phyloP scores from a whole-genome alignment of 2,329 filamentous ascomycete species.

The Penicillium occitanis region DNA sequence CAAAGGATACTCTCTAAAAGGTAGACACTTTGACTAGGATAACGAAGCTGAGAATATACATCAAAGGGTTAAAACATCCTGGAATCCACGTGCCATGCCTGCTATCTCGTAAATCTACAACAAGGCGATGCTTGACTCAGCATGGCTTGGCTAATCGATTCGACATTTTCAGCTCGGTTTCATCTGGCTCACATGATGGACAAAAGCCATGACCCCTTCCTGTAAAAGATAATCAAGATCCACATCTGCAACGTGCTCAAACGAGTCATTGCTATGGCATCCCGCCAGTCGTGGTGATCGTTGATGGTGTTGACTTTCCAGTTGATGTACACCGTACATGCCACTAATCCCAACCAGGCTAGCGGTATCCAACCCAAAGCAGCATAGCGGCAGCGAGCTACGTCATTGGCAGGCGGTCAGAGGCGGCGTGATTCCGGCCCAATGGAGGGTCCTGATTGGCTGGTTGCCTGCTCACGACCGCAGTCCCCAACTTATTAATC shows the following conservation, averaged over 20 bases:
- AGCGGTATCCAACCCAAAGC: neutral
- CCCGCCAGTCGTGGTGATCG: neutral
- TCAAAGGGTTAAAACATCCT: neutral
- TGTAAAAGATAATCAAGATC: no score
- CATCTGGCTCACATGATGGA: neutral
- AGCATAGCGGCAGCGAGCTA: slow-evolving; percentile 10
- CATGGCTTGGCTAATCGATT: neutral
- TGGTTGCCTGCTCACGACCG: neutral
- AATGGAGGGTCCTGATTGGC: slow-evolving; percentile 4
- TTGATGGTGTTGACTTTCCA: neutral
- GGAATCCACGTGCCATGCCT: neutral
- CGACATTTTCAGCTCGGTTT: neutral
- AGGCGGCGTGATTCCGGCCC: neutral
- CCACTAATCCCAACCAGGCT: neutral
- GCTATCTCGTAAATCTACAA: neutral
- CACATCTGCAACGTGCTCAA: neutral
- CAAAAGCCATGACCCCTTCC: neutral
- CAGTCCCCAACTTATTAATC: neutral
- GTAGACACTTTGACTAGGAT: neutral
- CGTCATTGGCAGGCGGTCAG: slow-evolving; percentile 19
- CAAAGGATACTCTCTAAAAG: neutral
- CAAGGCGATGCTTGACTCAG: slow-evolving; percentile 4
- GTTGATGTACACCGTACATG: neutral
- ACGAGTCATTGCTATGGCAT: neutral
- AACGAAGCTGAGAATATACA: neutral